These are phyloP conservation scores for Pseudomicrostroma phylloplanum DNA, from an alignment of 1,284 basidiomycete species.

Conservation along the genomic window DNA sequence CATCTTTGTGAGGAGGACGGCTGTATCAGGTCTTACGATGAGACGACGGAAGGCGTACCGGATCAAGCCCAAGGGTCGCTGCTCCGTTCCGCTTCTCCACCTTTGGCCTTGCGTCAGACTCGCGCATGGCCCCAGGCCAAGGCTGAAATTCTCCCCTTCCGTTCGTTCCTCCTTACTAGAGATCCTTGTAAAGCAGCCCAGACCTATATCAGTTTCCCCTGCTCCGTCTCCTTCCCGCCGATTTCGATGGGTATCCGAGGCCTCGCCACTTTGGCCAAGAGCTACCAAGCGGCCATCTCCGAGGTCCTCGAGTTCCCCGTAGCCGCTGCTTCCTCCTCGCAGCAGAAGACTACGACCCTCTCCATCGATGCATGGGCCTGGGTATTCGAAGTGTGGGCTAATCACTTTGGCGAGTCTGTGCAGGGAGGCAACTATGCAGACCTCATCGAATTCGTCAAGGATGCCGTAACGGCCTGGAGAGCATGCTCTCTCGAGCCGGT, in stretches of 20 bases:
- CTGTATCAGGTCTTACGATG: neutral
- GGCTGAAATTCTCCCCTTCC: too few relatives aligned
- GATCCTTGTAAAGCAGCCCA: too few relatives aligned
- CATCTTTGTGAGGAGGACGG: conserved; percentile 1
- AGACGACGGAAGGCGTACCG: too few relatives aligned
- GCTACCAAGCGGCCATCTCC: conserved; percentile 3
- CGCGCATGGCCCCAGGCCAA: too few relatives aligned
- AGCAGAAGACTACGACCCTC: conserved; percentile 13
- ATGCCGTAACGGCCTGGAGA: conserved; percentile 9
- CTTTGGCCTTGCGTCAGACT: too few relatives aligned
- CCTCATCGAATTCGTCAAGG: conserved; percentile 7
- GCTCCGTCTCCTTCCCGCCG: neutral
- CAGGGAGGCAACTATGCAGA: conserved; percentile 13
- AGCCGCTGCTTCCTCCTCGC: conserved; percentile 20
- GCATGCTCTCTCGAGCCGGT: conserved; percentile 21
- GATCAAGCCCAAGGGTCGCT: too few relatives aligned
- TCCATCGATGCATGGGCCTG: conserved; percentile 40
- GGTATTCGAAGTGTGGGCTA: conserved; percentile 30
- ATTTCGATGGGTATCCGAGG: conserved; percentile 20
- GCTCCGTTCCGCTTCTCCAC: too few relatives aligned
- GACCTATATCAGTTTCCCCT: too few relatives aligned
- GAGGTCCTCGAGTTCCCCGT: conserved; percentile 17
- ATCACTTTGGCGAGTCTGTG: conserved; percentile 26
- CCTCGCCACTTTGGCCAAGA: conserved; percentile 26
- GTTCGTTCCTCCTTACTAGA: too few relatives aligned